Conservation (phyloP, 495 filamentous ascomycete genomes). For the Niebla homalea region DNA sequence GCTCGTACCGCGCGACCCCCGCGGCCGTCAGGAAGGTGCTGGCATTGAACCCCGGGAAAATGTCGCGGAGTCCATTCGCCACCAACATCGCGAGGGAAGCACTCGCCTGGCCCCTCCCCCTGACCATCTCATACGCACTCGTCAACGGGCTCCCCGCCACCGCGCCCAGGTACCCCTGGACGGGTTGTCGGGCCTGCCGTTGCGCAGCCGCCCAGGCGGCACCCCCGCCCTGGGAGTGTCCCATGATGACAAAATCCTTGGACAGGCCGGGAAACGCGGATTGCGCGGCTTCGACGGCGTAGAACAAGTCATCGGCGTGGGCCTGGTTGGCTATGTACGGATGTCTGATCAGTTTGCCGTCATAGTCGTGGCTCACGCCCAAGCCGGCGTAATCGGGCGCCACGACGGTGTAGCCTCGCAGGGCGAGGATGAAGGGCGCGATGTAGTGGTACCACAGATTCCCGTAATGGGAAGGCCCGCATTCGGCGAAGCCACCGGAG, state of each 20-base stretch:
- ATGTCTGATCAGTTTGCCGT: constrained; percentile 24
- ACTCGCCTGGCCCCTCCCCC: constrained; percentile 7
- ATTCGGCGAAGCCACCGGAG: constrained; percentile 25
- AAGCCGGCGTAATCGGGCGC: constrained; percentile 40
- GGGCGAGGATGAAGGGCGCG: constrained; percentile 25
- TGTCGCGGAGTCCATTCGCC: neutral
- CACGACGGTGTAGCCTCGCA: constrained; percentile 35
- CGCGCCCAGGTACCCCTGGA: constrained; percentile 28
- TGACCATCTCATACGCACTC: constrained; percentile 14
- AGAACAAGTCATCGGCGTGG: constrained; percentile 30
- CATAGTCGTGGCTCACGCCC: constrained; percentile 22
- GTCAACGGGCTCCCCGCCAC: constrained; percentile 27
- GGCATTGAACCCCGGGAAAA: constrained; percentile 6
- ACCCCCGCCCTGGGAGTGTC: constrained; percentile 37
- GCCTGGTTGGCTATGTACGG: constrained; percentile 23
- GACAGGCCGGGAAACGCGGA: constrained; percentile 24
- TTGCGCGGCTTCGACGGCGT: constrained; percentile 31
- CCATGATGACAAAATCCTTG: constrained; percentile 30
- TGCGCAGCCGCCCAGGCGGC: constrained; percentile 33
- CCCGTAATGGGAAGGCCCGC: constrained; percentile 27
- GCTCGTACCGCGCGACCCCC: constrained; percentile 14
- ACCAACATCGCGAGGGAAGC: constrained; percentile 2
- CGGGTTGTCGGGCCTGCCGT: constrained; percentile 19
- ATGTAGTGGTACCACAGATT: constrained; percentile 28
- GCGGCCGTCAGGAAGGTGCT: constrained; percentile 16